Conservation (phyloP, 1,284 basidiomycete genomes). For the Inonotus obliquus region DNA sequence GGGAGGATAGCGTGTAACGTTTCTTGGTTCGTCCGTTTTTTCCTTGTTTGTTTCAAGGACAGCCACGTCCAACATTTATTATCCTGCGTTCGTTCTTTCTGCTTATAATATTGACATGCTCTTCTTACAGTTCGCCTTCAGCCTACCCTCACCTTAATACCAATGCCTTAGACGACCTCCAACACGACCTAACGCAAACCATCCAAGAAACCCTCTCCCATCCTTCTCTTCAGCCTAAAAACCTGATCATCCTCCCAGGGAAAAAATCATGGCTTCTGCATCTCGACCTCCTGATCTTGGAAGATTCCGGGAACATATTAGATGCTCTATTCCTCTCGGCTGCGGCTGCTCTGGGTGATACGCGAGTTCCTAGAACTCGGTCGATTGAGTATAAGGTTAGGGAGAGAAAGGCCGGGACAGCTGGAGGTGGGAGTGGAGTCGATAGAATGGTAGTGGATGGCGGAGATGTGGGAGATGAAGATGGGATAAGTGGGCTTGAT, state of each 20-base stretch:
- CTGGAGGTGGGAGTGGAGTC: slow-evolving; percentile 23
- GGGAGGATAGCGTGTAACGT: slow-evolving; percentile 63
- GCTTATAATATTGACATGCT: neutral
- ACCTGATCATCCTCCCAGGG: slow-evolving; percentile 56
- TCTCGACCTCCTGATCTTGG: slow-evolving; percentile 64
- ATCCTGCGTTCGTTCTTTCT: neutral
- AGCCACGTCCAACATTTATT: neutral
- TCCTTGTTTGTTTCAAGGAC: slow-evolving; percentile 2
- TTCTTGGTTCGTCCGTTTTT: slow-evolving; percentile 54
- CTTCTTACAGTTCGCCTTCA: slow-evolving; percentile 55
- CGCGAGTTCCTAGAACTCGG: slow-evolving; percentile 69
- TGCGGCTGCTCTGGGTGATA: slow-evolving; percentile 73
- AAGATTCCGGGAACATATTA: slow-evolving; percentile 66
- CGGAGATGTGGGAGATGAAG: slow-evolving; percentile 37
- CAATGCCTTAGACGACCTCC: slow-evolving; percentile 63
- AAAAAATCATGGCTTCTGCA: slow-evolving; percentile 67
- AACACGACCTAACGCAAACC: slow-evolving; percentile 58
- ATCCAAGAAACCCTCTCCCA: slow-evolving; percentile 58
- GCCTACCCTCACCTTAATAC: slow-evolving; percentile 67
- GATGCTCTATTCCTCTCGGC: slow-evolving; percentile 76
- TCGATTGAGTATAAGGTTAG: slow-evolving; percentile 50
- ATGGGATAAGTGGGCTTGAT: slow-evolving; percentile 44
- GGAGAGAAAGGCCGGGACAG: slow-evolving; percentile 16
- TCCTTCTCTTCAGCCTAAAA: slow-evolving; percentile 53
- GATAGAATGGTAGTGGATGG: slow-evolving; percentile 46